Evolutionary conservation across 129 eudicot species (phyloP).

Genomic region (Tanacetum coccineum): DNA sequence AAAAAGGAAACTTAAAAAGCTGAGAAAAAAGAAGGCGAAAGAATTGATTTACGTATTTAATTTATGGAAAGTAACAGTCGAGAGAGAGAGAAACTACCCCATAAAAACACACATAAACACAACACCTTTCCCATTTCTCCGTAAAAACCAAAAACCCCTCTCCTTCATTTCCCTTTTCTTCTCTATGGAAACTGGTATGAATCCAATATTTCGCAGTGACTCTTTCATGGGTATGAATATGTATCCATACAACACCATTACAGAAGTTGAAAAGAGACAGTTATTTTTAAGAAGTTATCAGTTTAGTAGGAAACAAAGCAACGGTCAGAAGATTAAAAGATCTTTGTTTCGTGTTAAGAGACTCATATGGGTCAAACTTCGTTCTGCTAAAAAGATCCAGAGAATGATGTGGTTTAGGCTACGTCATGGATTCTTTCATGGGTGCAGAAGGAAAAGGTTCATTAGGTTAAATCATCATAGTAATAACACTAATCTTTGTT

Average conservation of each 20-base stretch:
- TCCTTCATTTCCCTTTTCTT: too few species aligned
- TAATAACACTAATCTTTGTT: conserved; percentile 28
- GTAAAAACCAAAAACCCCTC: not conserved
- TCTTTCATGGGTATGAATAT: conserved; percentile 26
- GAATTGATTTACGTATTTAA: not conserved
- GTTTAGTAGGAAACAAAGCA: conserved; percentile 66
- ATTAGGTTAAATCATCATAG: conserved; percentile 28
- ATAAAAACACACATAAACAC: too few species aligned
- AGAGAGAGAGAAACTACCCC: not conserved
- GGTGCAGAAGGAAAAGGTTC: conserved; percentile 44
- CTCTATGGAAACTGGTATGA: conserved; percentile 18
- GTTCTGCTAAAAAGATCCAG: conserved; percentile 49
- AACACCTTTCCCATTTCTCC: not conserved
- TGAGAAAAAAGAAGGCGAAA: not conserved
- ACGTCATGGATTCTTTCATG: conserved; percentile 47
- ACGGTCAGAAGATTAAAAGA: conserved; percentile 45
- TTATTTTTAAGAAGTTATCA: conserved; percentile 80
- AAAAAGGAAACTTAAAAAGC: not conserved
- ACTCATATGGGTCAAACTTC: conserved; percentile 49
- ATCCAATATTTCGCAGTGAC: conserved; percentile 34
- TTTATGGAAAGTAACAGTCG: not conserved
- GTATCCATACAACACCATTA: conserved; percentile 26
- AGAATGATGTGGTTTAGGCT: conserved; percentile 58
- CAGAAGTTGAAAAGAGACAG: conserved; percentile 74
- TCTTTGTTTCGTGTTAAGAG: conserved; percentile 65